Percentiles rank a stretch among this genome's conserved stretches.
Conservation (phyloP, 306 rosid species). For the Ormosia emarginata region DNA sequence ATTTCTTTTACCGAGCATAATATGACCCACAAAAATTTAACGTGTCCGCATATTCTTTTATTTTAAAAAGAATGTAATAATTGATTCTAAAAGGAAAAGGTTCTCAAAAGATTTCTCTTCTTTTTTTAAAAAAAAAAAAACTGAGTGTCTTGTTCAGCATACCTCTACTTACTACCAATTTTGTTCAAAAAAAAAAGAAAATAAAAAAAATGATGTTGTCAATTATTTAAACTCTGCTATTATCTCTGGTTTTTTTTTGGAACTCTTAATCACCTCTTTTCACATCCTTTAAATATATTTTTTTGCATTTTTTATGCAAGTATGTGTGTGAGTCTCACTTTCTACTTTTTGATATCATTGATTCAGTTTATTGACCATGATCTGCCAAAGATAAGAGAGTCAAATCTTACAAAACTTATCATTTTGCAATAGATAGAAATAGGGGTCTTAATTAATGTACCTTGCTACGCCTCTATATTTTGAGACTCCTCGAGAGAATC, state of each 20-base stretch:
- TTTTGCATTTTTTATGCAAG: too few species aligned
- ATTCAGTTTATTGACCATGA: constrained; percentile 6
- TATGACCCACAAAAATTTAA: background rate
- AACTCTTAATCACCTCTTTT: too few species aligned
- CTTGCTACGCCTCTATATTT: constrained; percentile 96
- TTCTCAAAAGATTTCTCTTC: too few species aligned
- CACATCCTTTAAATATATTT: too few species aligned
- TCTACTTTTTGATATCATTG: background rate
- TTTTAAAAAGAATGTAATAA: background rate
- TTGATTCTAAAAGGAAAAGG: background rate
- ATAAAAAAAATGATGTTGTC: too few species aligned
- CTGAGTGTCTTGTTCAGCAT: too few species aligned
- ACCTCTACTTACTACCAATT: too few species aligned
- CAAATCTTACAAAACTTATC: background rate
- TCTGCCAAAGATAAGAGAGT: background rate
- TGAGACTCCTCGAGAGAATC: constrained; percentile 95
- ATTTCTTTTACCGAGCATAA: background rate
- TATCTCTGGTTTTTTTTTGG: too few species aligned
- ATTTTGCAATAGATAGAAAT: background rate
- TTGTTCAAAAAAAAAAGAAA: too few species aligned
- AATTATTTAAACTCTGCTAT: too few species aligned
- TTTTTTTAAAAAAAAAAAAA: background rate
- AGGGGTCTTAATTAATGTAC: constrained; percentile 26
- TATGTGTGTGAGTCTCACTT: background rate
- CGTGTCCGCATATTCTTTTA: background rate